Base-by-base conservation (phyloP, 2,329 filamentous ascomycete genomes). In the Bipolaris zeicola region DNA sequence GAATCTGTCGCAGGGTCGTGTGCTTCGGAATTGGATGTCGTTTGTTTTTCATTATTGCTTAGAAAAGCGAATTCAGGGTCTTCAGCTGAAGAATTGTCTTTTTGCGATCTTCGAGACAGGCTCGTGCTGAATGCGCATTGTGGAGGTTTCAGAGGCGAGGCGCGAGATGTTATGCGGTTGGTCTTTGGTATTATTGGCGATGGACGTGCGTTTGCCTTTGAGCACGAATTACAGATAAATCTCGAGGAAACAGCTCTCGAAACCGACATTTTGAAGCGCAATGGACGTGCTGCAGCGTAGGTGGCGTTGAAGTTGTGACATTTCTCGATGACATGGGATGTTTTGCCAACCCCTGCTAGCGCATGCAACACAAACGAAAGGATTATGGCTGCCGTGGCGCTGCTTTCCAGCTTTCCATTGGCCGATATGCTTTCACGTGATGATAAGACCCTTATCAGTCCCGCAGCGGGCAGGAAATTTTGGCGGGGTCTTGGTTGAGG, bases 141-240 rank as follows among this genome's bases (percentile, higher is more conserved):
- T 11, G 58, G 57, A 13, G 52, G 50, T 55, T 36, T 49, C 13
- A 45, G 38, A 44, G 57, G 34, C 18, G 44, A 46, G 44, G 59
- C 48, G 51, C 57, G 61, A 7, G 55, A 44, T 14, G 18, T 3
- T 38, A 38, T 44, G 49, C 52, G 51, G 52, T 62, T 64, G 50
- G 41, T 18, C 37, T 28, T 31, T 3, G 47, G 10, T 31, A 13
- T 16, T 24, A 48, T 13, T 11, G 57, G 44, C 7, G 47, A 55
- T 0, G 56, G 33, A 20, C 57, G 58, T 3, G 58, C 38, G 48
- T 61, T 51, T 46, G 60, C 42, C 1, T 34, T 46, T 18, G 60
- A 59, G 50, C 70, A 75, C 8, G 63, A 62, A 50, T 51, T 62
- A 55, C 71, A 75, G 10, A 70, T 53, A 7, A 67, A 60, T 6